These are phyloP conservation scores for Physcia stellaris DNA, from an alignment of 495 filamentous ascomycete species.

Conservation along the genomic window DNA sequence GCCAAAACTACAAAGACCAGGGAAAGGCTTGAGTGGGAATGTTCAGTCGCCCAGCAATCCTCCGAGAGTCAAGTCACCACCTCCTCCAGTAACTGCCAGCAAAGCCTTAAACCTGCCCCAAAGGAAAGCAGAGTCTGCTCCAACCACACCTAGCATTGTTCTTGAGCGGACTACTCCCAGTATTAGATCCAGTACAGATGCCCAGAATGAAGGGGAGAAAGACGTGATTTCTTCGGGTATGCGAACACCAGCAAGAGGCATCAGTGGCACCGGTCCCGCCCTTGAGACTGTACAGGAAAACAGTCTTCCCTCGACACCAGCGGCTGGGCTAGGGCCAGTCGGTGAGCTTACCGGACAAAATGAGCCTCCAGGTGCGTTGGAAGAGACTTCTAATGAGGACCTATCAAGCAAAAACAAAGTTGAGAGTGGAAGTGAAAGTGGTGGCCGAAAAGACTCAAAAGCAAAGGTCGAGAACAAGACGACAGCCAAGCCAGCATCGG, in stretches of 20 bases:
- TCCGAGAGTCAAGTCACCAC: slow-evolving; percentile 53
- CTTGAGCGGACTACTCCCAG: slow-evolving; percentile 19
- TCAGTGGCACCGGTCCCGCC: slow-evolving; percentile 50
- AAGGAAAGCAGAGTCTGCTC: slow-evolving; percentile 27
- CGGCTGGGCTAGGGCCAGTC: slow-evolving; percentile 27
- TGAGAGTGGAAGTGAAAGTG: slow-evolving; percentile 39
- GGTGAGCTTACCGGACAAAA: slow-evolving; percentile 1
- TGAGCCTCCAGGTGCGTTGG: slow-evolving; percentile 13
- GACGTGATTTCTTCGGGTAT: slow-evolving; percentile 36
- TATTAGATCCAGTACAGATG: slow-evolving; percentile 12
- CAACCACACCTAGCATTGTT: slow-evolving; percentile 25
- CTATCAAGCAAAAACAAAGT: slow-evolving; percentile 20
- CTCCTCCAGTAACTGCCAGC: slow-evolving; percentile 30
- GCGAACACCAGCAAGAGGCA: slow-evolving; percentile 50
- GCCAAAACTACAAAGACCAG: slow-evolving; percentile 48
- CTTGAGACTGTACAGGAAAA: slow-evolving; percentile 91
- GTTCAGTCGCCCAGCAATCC: slow-evolving; percentile 28
- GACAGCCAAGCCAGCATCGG: slow-evolving; percentile 15
- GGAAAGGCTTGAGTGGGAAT: slow-evolving; percentile 44
- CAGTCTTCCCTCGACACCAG: slow-evolving; percentile 66
- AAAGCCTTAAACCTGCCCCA: slow-evolving; percentile 18
- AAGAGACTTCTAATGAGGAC: slow-evolving; percentile 23
- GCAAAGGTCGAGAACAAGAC: slow-evolving; percentile 21
- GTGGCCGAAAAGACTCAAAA: slow-evolving; percentile 31
- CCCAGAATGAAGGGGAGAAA: slow-evolving; percentile 31